Conservation (phyloP, 345 rosid genomes). For the Heritiera littoralis region DNA sequence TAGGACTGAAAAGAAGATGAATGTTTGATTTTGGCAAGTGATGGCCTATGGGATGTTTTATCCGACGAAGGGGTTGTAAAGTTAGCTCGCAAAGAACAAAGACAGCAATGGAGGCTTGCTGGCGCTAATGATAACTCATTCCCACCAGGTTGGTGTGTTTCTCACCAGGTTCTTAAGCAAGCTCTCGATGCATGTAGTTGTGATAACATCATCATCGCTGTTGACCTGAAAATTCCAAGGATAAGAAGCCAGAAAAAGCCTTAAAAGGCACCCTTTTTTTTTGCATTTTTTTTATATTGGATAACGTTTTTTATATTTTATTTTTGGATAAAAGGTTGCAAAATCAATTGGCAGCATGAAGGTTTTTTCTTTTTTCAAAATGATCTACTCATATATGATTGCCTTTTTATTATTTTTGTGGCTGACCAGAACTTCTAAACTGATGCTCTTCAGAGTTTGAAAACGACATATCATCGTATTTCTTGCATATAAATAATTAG, state of each 20-base stretch:
- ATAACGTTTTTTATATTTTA: no score
- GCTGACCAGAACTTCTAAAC: not conserved
- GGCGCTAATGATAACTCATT: constrained; percentile 6
- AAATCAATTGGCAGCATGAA: not conserved
- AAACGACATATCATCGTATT: not conserved
- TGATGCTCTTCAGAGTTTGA: not conserved
- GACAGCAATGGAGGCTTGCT: constrained; percentile 34
- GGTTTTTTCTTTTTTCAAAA: not conserved
- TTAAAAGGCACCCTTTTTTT: not conserved
- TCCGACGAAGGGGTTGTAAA: constrained; percentile 56
- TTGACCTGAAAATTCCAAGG: constrained; percentile 50
- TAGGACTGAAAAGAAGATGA: constrained; percentile 55
- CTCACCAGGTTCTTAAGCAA: constrained; percentile 31
- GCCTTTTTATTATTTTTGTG: not conserved
- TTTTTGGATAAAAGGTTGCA: not conserved
- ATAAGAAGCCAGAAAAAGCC: constrained; percentile 33
- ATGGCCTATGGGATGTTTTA: constrained; percentile 75
- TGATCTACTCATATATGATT: not conserved
- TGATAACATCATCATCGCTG: constrained; percentile 59
- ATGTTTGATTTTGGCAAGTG: constrained; percentile 61
- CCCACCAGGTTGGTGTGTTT: constrained; percentile 12
- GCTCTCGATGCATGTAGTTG: constrained; percentile 9
- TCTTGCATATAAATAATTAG: no score
- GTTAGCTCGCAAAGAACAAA: constrained; percentile 47
- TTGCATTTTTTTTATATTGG: no score